Evolutionary conservation across 139 green algal species (phyloP), one percentile per base, ranked within the genome.

Genomic region (Diplosphaera chodatii): DNA sequence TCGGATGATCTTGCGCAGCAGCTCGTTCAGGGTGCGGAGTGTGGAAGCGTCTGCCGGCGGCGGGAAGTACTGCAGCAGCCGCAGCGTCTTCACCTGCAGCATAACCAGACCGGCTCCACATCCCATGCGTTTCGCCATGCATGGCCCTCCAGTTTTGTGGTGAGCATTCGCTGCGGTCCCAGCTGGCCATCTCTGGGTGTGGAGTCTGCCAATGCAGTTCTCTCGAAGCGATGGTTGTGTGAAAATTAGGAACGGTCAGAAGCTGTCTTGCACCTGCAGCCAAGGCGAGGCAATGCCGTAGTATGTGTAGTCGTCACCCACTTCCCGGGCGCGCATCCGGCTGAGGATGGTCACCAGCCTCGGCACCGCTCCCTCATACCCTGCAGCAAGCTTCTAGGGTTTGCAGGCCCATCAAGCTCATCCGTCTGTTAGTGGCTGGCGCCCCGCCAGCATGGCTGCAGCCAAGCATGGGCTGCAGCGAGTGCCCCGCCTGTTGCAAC

Each of bases 241-340:
- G n/a, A n/a, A n/a, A n/a, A n/a, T n/a, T n/a, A n/a, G n/a, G n/a
- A n/a, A n/a, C n/a, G n/a, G n/a, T n/a, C n/a, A n/a, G n/a, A n/a
- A n/a, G n/a, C n/a, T n/a, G 25, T 32, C 21, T 6, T 69, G 8
- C 70, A 90, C 89, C 84, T 98, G 93, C 65, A 99, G 86, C 95
- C 95, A 99, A n/a, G 95, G 96, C 16, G 88, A 96, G 23, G 93
- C 89, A 25, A 99, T 95, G 69, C 92, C 93, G 68, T 99, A 99
- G 88, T 98, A 99, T 25, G 92, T 93, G 84, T 98, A 99, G 77
- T 99, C 94, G 40, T 79, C 77, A 4, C 77, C 76, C 5, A 99
- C 83, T n/a, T 96, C 90, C 1, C 81, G 79, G 63, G 85, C 74
- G 29, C 86, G 82, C 34, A 97, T 71, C 0, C 94, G 83, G 70